Evolutionary conservation across 768 basidiomycete genomes (phyloP).

Genomic region (Mycena floridula): DNA sequence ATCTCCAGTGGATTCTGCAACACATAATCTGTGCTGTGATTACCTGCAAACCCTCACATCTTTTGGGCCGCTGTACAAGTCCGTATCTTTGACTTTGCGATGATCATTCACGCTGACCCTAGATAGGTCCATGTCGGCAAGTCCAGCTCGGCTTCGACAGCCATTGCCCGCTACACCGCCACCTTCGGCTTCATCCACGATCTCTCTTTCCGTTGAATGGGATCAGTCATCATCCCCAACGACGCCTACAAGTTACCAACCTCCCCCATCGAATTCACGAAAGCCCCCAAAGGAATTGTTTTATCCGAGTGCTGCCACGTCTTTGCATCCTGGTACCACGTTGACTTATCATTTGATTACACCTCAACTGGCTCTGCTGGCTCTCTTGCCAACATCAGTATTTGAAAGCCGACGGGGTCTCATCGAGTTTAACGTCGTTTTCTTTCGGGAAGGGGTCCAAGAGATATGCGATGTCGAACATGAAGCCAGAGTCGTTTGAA

Average conservation of each 20-base stretch:
- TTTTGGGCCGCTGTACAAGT: conserved; percentile 86
- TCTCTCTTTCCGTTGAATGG: conserved; percentile 8
- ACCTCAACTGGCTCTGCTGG: conserved; percentile 61
- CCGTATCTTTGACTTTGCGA: conserved; percentile 6
- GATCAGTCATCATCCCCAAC: background rate
- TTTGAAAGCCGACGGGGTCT: conserved; percentile 70
- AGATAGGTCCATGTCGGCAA: conserved; percentile 14
- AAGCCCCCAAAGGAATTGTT: conserved; percentile 40
- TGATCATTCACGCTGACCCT: background rate
- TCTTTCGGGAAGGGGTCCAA: conserved; percentile 76
- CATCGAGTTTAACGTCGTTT: conserved; percentile 84
- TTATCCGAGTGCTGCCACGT: conserved; percentile 66
- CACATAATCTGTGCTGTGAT: conserved; percentile 86
- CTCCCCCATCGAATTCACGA: conserved; percentile 5
- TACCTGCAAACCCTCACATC: conserved; percentile 84
- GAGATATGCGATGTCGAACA: conserved; percentile 77
- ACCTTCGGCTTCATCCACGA: conserved; percentile 18
- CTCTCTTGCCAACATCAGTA: conserved; percentile 65
- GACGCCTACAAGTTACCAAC: background rate
- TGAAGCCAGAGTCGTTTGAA: conserved; percentile 43
- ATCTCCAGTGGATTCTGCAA: conserved; percentile 84
- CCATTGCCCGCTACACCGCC: conserved; percentile 13
- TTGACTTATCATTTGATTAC: conserved; percentile 81
- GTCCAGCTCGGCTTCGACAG: conserved; percentile 5
- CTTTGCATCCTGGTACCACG: conserved; percentile 63